phyloP scores from a whole-genome alignment of 73 alveolate species.

The Paramecium bursaria region DNA sequence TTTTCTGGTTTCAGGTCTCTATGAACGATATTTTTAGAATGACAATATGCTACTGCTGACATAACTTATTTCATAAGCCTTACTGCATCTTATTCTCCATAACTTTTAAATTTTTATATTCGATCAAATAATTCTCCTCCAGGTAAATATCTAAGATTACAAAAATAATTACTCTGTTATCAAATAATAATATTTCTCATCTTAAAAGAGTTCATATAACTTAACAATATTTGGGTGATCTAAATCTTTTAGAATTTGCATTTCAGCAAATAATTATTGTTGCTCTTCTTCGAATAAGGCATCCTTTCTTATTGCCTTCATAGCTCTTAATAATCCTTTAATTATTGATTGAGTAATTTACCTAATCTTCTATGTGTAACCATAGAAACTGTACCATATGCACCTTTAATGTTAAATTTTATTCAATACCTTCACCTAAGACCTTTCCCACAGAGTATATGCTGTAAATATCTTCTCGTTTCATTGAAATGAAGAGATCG shows the following conservation, averaged over 20 bases:
- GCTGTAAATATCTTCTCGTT: slow-evolving; percentile 34
- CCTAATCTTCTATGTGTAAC: slow-evolving; percentile 79
- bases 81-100: slow-evolving; percentile 71
- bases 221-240: slow-evolving; percentile 70
- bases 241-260: slow-evolving; percentile 70
- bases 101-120: slow-evolving; percentile 15
- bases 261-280: slow-evolving; percentile 72
- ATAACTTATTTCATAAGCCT: slow-evolving; percentile 63
- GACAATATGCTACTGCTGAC: slow-evolving; percentile 77
- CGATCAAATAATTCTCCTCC: slow-evolving; percentile 77
- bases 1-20: slow-evolving; percentile 81
- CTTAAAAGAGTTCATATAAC: slow-evolving; percentile 57
- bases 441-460: slow-evolving; percentile 28
- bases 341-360: not conserved
- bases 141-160: slow-evolving; percentile 32
- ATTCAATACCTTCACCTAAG: slow-evolving; percentile 34
- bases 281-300: slow-evolving; percentile 63
- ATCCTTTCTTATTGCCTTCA: slow-evolving; percentile 90
- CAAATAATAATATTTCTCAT: slow-evolving; percentile 56
- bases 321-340: slow-evolving; percentile 77
- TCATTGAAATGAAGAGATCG: slow-evolving; percentile 29
- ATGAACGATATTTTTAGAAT: slow-evolving; percentile 76
- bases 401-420: slow-evolving; percentile 60
- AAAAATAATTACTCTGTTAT: slow-evolving; percentile 49
- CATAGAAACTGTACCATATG: slow-evolving; percentile 89